Evolutionary conservation across 2,329 filamentous ascomycete species (phyloP).

Genomic region (Ascochyta koolunga): DNA sequence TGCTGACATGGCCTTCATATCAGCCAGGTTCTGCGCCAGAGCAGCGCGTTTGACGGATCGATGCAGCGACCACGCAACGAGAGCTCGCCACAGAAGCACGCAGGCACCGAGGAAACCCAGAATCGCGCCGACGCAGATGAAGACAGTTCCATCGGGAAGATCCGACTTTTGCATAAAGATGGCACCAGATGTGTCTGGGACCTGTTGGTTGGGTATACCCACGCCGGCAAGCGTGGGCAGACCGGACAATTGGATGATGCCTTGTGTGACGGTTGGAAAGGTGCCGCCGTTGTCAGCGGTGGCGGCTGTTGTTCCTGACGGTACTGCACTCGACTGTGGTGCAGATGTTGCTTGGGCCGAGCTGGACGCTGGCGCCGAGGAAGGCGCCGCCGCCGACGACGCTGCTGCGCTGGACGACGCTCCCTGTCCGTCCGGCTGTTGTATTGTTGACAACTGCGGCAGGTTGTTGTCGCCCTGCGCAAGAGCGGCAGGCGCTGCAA

Average conservation of each 20-base stretch:
- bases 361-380: conserved; percentile 22
- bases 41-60: conserved; percentile 87
- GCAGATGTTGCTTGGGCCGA: conserved; percentile 22
- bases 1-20: conserved; percentile 68
- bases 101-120: conserved; percentile 81
- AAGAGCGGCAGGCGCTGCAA: conserved; percentile 38
- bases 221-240: conserved; percentile 63
- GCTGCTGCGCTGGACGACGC: conserved; percentile 19
- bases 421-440: conserved; percentile 29
- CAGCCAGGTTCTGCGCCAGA: conserved; percentile 71
- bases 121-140: conserved; percentile 90
- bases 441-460: conserved; percentile 36
- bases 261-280: conserved; percentile 20
- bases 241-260: conserved; percentile 42
- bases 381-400: conserved; percentile 26
- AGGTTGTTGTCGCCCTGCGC: conserved; percentile 38
- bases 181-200: conserved; percentile 82
- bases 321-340: conserved; percentile 11
- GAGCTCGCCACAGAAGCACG: conserved; percentile 85
- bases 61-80: conserved; percentile 90
- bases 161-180: conserved; percentile 90
- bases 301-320: conserved; percentile 12
- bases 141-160: conserved; percentile 90
- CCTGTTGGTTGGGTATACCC: conserved; percentile 70
- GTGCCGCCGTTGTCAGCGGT: conserved; percentile 15